phyloP scores from a whole-genome alignment of 495 filamentous ascomycete genomes.

The Astrothelium subdiscretum region DNA sequence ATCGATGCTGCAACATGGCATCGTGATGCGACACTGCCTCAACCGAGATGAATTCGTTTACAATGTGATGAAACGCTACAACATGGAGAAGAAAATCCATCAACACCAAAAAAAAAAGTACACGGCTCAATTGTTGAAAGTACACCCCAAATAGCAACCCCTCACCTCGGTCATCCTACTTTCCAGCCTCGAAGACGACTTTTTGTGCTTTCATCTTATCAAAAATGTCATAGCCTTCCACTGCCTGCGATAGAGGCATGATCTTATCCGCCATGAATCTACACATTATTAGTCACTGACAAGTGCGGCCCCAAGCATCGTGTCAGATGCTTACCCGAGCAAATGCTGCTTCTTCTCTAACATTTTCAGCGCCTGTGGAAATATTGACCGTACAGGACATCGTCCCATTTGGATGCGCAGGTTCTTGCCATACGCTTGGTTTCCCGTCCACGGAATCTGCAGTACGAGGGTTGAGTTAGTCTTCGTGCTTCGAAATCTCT shows the following conservation, averaged over 20 bases:
- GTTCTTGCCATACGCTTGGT: conserved; percentile 83
- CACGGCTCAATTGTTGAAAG: too few species aligned
- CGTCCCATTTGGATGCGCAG: conserved; percentile 84
- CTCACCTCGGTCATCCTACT: conserved; percentile 18
- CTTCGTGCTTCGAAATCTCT: not conserved
- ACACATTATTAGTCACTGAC: conserved; percentile 9
- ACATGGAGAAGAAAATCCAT: too few species aligned
- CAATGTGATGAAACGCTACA: too few species aligned
- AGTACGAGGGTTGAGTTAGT: conserved; percentile 1
- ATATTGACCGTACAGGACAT: conserved; percentile 82
- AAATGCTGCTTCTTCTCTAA: conserved; percentile 73
- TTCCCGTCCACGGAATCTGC: conserved; percentile 74
- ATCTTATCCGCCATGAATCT: conserved; percentile 90
- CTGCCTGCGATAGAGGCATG: conserved; percentile 74
- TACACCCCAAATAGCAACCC: not conserved
- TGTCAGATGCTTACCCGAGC: conserved; percentile 53
- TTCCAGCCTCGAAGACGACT: conserved; percentile 51
- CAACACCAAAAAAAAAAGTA: too few species aligned
- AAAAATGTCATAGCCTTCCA: conserved; percentile 85
- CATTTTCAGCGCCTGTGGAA: conserved; percentile 62
- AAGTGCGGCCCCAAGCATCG: conserved; percentile 13
- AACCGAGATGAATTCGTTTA: too few species aligned
- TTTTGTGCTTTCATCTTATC: conserved; percentile 91
- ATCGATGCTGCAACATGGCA: too few species aligned
- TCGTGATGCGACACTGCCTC: too few species aligned